Evolutionary conservation across 345 rosid species (phyloP), one percentile per base, ranked within the genome.

Genomic region (Murraya paniculata): DNA sequence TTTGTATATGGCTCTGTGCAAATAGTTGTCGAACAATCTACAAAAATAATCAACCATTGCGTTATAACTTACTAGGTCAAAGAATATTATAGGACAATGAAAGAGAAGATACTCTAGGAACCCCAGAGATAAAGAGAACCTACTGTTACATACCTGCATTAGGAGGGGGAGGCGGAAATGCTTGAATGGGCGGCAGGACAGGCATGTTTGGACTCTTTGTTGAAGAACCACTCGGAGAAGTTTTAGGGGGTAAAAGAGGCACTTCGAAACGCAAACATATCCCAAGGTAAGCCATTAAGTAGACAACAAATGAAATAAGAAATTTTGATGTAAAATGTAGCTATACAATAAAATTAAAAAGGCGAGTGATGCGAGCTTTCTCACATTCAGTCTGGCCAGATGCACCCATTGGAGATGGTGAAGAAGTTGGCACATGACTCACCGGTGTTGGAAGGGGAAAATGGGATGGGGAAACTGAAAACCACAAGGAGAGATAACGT

Each of bases 131-230:
- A 61, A 75, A 75, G 53, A 68, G 59, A 65, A 65, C 39, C 36
- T 38, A n/a, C 57, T 13, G 18, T 45, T 67, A 16, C 56, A n/a
- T 77, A 95, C 99, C 99, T 89, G 85, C 86, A 86, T 90, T 96
- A 66, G 98, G 98, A 78, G 99, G 99, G 62, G 99, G 99, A 71
- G 97, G 98, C 21, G 97, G 99, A 68, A 95, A 86, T 72, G 92
- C 83, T 45, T 65, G 92, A 50, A 92, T 79, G n/a, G 90, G 93
- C 22, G 97, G 97, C 50, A 80, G 68, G 39, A 78, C 81, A 57
- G 92, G 90, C 85, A 78, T 76, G 71, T 87, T 87, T 77, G 96
- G 89, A 84, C 85, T 89, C 82, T 80, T 87, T 75, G 86, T 76
- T 30, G 89, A 81, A 68, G 90, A 61, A 21, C 83, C 75, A 25